phyloP scores from a whole-genome alignment of 2,329 filamentous ascomycete species.

The Teratosphaeria zuluensis region DNA sequence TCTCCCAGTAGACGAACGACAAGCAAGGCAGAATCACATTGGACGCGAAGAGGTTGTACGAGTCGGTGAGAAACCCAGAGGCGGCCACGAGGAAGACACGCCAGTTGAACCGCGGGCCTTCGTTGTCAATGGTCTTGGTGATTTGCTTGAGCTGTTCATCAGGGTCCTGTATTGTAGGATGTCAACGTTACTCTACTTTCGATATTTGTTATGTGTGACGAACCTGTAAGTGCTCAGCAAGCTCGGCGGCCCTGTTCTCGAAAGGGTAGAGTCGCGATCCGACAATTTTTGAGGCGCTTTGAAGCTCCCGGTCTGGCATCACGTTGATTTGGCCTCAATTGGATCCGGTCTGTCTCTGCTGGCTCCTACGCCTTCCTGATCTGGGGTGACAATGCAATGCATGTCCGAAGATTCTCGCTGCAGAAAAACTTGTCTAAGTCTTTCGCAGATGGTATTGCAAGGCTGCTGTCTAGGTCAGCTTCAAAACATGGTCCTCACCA shows the following conservation, averaged over 20 bases:
- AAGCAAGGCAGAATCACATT: slow-evolving; percentile 33
- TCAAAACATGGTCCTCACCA: background rate
- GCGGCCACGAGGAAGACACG: slow-evolving; percentile 30
- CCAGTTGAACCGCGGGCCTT: slow-evolving; percentile 11
- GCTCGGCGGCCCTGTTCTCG: background rate
- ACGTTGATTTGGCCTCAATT: background rate
- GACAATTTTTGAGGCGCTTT: background rate
- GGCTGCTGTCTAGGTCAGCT: background rate
- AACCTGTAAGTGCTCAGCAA: background rate
- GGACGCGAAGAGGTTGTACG: slow-evolving; percentile 30
- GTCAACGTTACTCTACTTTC: background rate
- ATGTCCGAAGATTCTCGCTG: background rate
- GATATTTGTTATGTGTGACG: background rate
- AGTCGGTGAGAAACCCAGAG: slow-evolving; percentile 31
- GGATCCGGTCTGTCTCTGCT: background rate
- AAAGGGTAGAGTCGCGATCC: background rate
- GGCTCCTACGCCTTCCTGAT: background rate
- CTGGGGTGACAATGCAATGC: background rate
- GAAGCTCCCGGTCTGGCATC: background rate
- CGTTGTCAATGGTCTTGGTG: slow-evolving; percentile 5
- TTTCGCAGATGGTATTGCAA: background rate
- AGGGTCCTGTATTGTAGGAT: background rate
- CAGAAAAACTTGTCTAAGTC: too few species aligned
- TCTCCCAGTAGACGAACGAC: slow-evolving; percentile 29
- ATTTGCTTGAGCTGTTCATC: background rate